Evolutionary conservation across 192 early-diverging fungal species (phyloP).

Genomic region (Backusella circina): DNA sequence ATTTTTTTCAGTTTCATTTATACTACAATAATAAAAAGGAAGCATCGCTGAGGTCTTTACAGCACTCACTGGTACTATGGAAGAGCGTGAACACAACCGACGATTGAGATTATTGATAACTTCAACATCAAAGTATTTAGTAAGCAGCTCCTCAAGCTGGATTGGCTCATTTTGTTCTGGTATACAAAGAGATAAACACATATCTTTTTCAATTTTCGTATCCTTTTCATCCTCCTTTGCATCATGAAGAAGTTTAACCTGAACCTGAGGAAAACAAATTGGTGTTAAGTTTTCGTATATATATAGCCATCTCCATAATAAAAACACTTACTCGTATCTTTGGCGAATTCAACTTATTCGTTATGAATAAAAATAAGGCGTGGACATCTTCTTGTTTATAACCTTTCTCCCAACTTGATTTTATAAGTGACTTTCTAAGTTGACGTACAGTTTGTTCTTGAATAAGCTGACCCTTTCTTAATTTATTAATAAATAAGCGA

Average conservation of each 20-base stretch:
- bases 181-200: constrained; percentile 35
- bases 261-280: constrained; percentile 13
- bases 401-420: constrained; percentile 43
- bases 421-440: constrained; percentile 43
- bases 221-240: constrained; percentile 55
- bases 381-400: constrained; percentile 60
- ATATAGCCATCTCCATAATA: neutral
- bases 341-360: constrained; percentile 56
- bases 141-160: constrained; percentile 49
- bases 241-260: constrained; percentile 59
- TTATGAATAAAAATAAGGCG: constrained; percentile 65
- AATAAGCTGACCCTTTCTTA: constrained; percentile 57
- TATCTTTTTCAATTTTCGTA: constrained; percentile 59
- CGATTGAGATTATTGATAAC: constrained; percentile 47
- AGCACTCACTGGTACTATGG: constrained; percentile 51
- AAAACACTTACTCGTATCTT: constrained; percentile 51
- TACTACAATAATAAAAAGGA: constrained; percentile 67
- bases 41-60: constrained; percentile 64
- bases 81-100: constrained; percentile 1
- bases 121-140: constrained; percentile 62
- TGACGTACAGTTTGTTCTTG: constrained; percentile 43
- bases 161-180: constrained; percentile 22
- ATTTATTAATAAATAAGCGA: constrained; percentile 51
- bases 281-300: neutral
- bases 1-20: constrained; percentile 45